Evolutionary conservation across 139 green algal genomes (phyloP).

Genomic region (Coelastrella sp.): DNA sequence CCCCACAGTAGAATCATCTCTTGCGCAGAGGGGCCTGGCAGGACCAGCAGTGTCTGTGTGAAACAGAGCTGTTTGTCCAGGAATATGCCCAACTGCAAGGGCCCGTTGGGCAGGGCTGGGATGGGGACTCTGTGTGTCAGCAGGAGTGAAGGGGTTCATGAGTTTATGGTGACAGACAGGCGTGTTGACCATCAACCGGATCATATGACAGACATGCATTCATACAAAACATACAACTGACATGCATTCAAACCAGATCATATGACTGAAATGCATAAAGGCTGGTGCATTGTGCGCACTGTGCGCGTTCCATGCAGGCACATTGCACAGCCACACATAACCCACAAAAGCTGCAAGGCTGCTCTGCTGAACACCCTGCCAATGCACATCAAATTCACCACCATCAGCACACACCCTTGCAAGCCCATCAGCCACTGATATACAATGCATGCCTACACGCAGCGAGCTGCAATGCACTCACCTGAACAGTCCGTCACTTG

Average conservation of each 20-base stretch:
- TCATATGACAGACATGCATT: no score
- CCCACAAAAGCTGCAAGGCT: background rate
- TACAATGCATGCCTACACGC: no score
- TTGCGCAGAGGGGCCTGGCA: slow-evolving; percentile 5
- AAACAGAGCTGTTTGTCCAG: slow-evolving; percentile 14
- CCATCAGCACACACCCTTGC: no score
- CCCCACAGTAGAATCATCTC: slow-evolving; percentile 30
- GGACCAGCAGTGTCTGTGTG: slow-evolving; percentile 16
- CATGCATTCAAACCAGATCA: no score
- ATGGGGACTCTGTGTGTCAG: slow-evolving; percentile 14
- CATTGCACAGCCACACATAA: background rate
- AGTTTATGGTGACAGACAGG: background rate
- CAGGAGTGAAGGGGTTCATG: background rate
- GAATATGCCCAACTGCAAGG: background rate
- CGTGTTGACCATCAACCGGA: no score
- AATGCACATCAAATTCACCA: background rate
- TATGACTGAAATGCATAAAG: background rate
- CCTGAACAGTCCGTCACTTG: slow-evolving; percentile 22
- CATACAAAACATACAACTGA: no score
- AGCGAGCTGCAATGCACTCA: background rate
- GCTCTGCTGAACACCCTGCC: background rate
- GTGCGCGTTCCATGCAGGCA: no score
- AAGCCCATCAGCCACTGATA: no score
- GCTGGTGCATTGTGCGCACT: background rate
- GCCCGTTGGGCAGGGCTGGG: slow-evolving; percentile 17